Evolutionary conservation across 2,329 filamentous ascomycete species (phyloP).

Genomic region (Epicoccum nigrum): DNA sequence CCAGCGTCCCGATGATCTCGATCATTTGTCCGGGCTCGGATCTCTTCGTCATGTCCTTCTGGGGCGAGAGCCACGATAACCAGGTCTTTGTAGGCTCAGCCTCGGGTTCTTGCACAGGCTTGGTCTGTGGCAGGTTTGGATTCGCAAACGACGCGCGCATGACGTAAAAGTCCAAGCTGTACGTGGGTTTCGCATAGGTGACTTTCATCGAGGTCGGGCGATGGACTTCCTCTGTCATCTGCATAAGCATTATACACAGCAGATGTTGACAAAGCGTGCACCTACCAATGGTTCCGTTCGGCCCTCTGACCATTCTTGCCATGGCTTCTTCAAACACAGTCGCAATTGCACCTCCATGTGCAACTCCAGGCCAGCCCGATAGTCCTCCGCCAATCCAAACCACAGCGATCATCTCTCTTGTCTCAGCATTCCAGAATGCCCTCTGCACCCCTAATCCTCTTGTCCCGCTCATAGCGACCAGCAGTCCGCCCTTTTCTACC

Average conservation of each 20-base stretch:
- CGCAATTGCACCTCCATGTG: conserved; percentile 73
- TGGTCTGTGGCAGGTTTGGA: conserved; percentile 31
- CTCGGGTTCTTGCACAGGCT: conserved; percentile 32
- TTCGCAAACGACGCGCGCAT: conserved; percentile 56
- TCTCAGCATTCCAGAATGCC: conserved; percentile 66
- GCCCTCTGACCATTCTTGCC: conserved; percentile 68
- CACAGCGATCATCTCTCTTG: conserved; percentile 66
- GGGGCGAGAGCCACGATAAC: conserved; percentile 38
- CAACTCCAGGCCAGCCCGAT: conserved; percentile 72
- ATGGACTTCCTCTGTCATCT: conserved; percentile 32
- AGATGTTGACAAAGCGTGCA: neutral
- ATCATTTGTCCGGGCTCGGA: conserved; percentile 31
- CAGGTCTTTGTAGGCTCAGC: conserved; percentile 37
- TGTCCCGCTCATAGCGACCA: conserved; percentile 46
- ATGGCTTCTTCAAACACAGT: conserved; percentile 73
- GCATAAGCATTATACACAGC: neutral
- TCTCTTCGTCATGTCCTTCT: conserved; percentile 55
- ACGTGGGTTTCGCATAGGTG: conserved; percentile 66
- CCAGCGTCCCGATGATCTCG: conserved; percentile 61
- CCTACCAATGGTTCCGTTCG: conserved; percentile 34
- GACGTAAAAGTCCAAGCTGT: conserved; percentile 68
- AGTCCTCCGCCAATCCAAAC: conserved; percentile 70
- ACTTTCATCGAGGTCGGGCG: conserved; percentile 54
- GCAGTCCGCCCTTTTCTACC: conserved; percentile 28
- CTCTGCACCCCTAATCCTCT: conserved; percentile 59